Conservation (phyloP, 495 filamentous ascomycete genomes). For the Thozetella sp. region DNA sequence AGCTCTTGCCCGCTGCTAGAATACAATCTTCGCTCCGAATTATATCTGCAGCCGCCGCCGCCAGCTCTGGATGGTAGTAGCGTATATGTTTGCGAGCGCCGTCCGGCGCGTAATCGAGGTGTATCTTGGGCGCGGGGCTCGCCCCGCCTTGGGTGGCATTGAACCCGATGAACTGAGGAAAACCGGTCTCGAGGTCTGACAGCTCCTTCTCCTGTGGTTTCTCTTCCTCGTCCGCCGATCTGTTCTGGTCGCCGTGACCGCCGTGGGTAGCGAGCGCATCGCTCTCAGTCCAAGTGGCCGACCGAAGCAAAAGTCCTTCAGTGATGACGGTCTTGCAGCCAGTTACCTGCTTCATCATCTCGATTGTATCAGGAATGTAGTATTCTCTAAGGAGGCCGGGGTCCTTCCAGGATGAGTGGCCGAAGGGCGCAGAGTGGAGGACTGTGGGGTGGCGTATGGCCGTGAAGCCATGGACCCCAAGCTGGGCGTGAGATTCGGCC, state of each 20-base stretch:
- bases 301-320: constrained; percentile 2
- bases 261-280: too few species aligned
- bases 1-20: too few species aligned
- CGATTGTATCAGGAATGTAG: constrained; percentile 13
- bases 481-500: not conserved
- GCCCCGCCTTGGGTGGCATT: constrained; percentile 6
- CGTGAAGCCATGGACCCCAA: constrained; percentile 12
- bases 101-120: constrained; percentile 12
- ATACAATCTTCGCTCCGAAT: constrained; percentile 13
- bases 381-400: constrained; percentile 7
- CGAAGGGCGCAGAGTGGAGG: constrained; percentile 10
- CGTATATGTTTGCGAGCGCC: constrained; percentile 12
- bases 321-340: constrained; percentile 12
- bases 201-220: not conserved
- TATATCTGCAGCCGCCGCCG: constrained; percentile 1
- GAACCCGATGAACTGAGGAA: constrained; percentile 13
- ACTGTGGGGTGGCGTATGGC: constrained; percentile 7
- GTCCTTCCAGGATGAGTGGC: constrained; percentile 6
- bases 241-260: too few species aligned
- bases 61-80: constrained; percentile 3
- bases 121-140: constrained; percentile 13
- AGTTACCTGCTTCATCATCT: constrained; percentile 9
- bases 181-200: not conserved
- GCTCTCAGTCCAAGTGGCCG: too few species aligned
- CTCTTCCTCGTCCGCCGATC: too few species aligned